A percentile compares a stretch with the other conserved stretches of the same genome.
Evolutionary conservation across 2,329 filamentous ascomycete genomes (phyloP).

Genomic region (Onygenales sp.): DNA sequence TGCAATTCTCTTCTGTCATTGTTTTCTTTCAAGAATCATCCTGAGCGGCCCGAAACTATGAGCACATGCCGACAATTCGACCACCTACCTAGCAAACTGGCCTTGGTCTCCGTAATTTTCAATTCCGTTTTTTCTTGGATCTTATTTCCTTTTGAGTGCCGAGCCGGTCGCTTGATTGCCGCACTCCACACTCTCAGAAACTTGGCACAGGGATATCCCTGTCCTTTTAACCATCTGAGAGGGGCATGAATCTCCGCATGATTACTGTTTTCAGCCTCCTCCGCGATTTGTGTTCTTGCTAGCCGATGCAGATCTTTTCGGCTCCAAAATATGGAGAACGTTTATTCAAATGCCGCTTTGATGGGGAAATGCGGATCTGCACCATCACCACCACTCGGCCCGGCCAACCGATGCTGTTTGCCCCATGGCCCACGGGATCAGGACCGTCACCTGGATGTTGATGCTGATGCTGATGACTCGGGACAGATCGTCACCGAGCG

Average conservation of each 20-base stretch:
- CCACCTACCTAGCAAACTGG: no score
- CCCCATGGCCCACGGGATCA: no score
- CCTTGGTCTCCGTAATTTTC: no score
- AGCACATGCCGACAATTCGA: no score
- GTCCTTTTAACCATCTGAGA: neutral
- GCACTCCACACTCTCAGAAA: neutral
- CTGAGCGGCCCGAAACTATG: no score
- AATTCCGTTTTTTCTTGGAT: neutral
- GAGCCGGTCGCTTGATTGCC: neutral
- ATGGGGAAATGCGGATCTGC: no score
- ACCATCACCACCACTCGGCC: neutral
- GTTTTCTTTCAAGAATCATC: no score
- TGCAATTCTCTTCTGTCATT: no score
- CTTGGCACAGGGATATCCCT: neutral
- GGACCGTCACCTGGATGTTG: no score
- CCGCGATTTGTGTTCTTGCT: neutral
- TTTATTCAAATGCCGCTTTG: neutral
- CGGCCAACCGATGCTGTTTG: neutral
- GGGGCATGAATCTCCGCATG: neutral
- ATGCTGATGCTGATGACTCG: no score
- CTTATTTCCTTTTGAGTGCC: neutral
- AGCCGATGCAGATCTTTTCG: neutral
- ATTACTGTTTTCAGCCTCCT: neutral
- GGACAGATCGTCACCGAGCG: no score
- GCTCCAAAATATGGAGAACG: neutral